Evolutionary conservation across 495 filamentous ascomycete species (phyloP).

Genomic region (Elasticomyces elasticus): DNA sequence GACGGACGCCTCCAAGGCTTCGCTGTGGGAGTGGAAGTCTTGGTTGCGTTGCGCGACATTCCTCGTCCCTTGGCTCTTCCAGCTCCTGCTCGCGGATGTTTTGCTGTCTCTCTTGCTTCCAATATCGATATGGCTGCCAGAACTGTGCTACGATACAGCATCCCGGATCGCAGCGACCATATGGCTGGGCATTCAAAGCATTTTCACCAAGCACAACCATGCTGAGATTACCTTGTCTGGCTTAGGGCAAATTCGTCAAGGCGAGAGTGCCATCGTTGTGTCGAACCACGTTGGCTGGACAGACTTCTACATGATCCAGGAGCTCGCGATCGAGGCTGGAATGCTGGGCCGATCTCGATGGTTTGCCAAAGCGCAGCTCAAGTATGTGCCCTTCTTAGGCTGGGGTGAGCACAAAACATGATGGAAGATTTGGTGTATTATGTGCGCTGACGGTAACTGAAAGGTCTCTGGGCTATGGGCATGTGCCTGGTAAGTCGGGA

Average conservation of each 20-base stretch:
- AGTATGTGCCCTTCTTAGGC: slow-evolving; percentile 47
- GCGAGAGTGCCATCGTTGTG: slow-evolving; percentile 47
- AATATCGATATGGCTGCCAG: slow-evolving; percentile 38
- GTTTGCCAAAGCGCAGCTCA: slow-evolving; percentile 48
- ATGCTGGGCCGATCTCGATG: slow-evolving; percentile 50
- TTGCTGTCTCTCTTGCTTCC: slow-evolving; percentile 44
- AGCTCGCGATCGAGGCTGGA: slow-evolving; percentile 39
- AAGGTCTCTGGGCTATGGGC: slow-evolving; percentile 50
- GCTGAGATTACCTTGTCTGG: slow-evolving; percentile 43
- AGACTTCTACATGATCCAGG: slow-evolving; percentile 53
- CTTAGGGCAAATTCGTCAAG: slow-evolving; percentile 32
- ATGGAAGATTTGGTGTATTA: too few relatives aligned
- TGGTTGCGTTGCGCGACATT: slow-evolving; percentile 33
- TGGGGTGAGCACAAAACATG: too few relatives aligned
- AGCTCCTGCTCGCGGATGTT: slow-evolving; percentile 41
- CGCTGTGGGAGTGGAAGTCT: background rate
- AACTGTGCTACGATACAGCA: slow-evolving; percentile 39
- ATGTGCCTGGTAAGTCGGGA: slow-evolving; percentile 50
- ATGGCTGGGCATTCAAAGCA: slow-evolving; percentile 44
- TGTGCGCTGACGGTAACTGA: too few relatives aligned
- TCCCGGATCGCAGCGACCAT: slow-evolving; percentile 41
- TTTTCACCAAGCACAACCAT: slow-evolving; percentile 42
- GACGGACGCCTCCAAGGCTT: too few relatives aligned
- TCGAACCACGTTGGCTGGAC: slow-evolving; percentile 50
- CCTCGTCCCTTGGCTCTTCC: slow-evolving; percentile 40